Evolutionary conservation across 2,329 filamentous ascomycete species (phyloP), one percentile per base, ranked within the genome.

Genomic region (Leptographium lundbergii): DNA sequence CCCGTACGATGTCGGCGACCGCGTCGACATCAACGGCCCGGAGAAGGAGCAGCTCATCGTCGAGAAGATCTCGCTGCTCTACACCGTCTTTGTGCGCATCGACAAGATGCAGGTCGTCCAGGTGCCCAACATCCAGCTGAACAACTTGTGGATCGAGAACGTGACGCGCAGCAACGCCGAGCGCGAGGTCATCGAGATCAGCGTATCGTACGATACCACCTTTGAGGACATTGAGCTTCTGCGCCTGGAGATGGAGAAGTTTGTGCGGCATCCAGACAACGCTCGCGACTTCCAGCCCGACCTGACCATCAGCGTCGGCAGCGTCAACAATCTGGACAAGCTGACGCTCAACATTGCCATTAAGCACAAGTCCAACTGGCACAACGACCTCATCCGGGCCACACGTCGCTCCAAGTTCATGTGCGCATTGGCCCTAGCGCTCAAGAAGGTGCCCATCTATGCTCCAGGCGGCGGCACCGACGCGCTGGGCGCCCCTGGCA

Each of bases 71-170:
- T 96, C 91, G 2, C 81, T 99, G 34, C 79, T 99, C 4, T 97
- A 91, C 76, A 95, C 90, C 0, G 85, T 96, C 58, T 96, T 99
- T 74, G 88, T 87, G 65, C 86, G 88, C 53, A 86, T 95, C 64
- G 82, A 86, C 65, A 89, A 85, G 67, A 86, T 89, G 76, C 91
- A 95, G 69, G 81, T 89, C 57, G 81, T 84, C 1, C 82, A 95
- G 73, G 85, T 95, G 1, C 91, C 94, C 50, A 97, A 99, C 73
- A 95, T 95, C 67, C 78, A 91, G 2, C 80, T 97, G 58, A 97
- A 97, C 77, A 87, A 83, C 57, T 75, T 91, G n/a, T 96, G 91
- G 88, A 86, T 99, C 59, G 92, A 97, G 71, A 99, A 99, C 70
- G 82, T 96, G 63, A 88, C 88, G 11, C 88, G 94, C 57, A 92